Conservation (phyloP, 306 rosid genomes). For the apple (Malus domestica) region ASM211411v1 NC_041793.1:46870001-46870500, state of each 20-base stretch:
- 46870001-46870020: too few species aligned
- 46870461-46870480: background rate
- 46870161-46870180: background rate
- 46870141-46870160: background rate
- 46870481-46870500: background rate
- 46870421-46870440: too few species aligned
- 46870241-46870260: background rate
- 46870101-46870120: background rate
- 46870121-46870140: background rate
- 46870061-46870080: slow-evolving; percentile 8
- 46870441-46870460: too few species aligned
- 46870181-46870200: background rate
- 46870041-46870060: slow-evolving; percentile 4
- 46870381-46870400: too few species aligned
- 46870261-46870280: slow-evolving; percentile 6
- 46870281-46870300: too few species aligned
- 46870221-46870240: slow-evolving; percentile 19
- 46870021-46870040: background rate
- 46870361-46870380: accelerated
- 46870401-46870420: too few species aligned
- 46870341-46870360: too few species aligned
- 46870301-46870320: accelerated
- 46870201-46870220: slow-evolving; percentile 9
- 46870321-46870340: too few species aligned
- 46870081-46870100: background rate